Evolutionary conservation across 1,284 basidiomycete species (phyloP).

Genomic region (Moesziomyces sp.): DNA sequence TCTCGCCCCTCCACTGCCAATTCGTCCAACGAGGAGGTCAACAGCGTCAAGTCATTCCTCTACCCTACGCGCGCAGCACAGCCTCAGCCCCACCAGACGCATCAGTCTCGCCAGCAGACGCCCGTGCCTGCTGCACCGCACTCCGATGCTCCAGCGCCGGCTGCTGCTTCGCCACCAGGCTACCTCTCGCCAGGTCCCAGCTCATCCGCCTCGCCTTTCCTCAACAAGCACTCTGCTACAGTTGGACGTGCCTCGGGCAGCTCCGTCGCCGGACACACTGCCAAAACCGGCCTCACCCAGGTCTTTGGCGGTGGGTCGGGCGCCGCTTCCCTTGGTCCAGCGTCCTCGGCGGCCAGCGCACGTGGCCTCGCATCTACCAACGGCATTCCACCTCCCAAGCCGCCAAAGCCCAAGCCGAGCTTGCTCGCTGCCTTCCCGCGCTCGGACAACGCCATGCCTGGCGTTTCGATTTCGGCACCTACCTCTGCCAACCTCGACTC

Average conservation of each 20-base stretch:
- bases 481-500: constrained; percentile 6
- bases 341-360: constrained; percentile 5
- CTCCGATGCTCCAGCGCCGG: constrained; percentile 1
- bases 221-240: constrained; percentile 48
- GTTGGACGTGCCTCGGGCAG: constrained; percentile 33
- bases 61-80: constrained; percentile 9
- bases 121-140: background rate
- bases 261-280: constrained; percentile 8
- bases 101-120: background rate
- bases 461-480: constrained; percentile 12
- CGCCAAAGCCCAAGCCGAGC: constrained; percentile 39
- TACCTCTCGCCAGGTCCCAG: constrained; percentile 31
- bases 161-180: constrained; percentile 9
- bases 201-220: constrained; percentile 41
- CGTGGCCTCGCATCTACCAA: background rate
- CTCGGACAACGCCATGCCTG: background rate
- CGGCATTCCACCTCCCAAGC: constrained; percentile 26
- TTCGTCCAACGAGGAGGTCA: constrained; percentile 32
- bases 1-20: constrained; percentile 25
- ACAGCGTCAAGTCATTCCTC: constrained; percentile 10
- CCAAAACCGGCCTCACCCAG: constrained; percentile 29
- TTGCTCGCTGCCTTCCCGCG: constrained; percentile 30
- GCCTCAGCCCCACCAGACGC: background rate
- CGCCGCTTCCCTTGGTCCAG: constrained; percentile 17
- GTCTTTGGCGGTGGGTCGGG: constrained; percentile 11